phyloP scores from a whole-genome alignment of 1,284 basidiomycete species.

The Coniophora puteana region DNA sequence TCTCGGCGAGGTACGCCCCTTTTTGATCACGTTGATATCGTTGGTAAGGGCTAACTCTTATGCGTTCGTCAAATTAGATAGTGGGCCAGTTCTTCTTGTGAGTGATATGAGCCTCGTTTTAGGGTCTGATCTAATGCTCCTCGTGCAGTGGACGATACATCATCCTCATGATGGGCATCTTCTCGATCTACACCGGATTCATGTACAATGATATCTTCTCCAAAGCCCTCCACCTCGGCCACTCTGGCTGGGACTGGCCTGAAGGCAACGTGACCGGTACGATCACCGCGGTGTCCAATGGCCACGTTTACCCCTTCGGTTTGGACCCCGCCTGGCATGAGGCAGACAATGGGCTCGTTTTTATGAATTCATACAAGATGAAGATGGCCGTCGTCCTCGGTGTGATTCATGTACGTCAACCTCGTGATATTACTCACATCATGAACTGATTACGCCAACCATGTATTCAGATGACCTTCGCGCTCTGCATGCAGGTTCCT shows the following conservation, averaged over 20 bases:
- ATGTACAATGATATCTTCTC: conserved; percentile 99
- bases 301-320: conserved; percentile 86
- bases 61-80: conserved; percentile 51
- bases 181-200: conserved; percentile 94
- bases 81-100: conserved; percentile 90
- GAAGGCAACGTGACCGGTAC: conserved; percentile 37
- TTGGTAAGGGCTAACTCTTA: conserved; percentile 9
- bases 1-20: conserved; percentile 78
- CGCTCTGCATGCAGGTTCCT: conserved; percentile 91
- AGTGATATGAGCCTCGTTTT: conserved; percentile 36
- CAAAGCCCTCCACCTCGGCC: conserved; percentile 85
- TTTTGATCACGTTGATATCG: conserved; percentile 10
- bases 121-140: conserved; percentile 5
- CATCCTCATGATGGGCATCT: conserved; percentile 94
- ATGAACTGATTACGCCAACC: too few relatives aligned
- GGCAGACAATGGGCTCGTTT: conserved; percentile 88
- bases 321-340: conserved; percentile 97
- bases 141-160: conserved; percentile 88
- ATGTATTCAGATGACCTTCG: conserved; percentile 88
- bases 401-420: conserved; percentile 83
- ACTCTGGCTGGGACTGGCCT: conserved; percentile 88
- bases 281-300: conserved; percentile 53
- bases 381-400: conserved; percentile 98
- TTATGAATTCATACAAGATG: conserved; percentile 99
- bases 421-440: conserved; percentile 10